These are phyloP conservation scores for Salix purpurea DNA, from an alignment of 345 rosid genomes.

Conservation along the genomic window DNA sequence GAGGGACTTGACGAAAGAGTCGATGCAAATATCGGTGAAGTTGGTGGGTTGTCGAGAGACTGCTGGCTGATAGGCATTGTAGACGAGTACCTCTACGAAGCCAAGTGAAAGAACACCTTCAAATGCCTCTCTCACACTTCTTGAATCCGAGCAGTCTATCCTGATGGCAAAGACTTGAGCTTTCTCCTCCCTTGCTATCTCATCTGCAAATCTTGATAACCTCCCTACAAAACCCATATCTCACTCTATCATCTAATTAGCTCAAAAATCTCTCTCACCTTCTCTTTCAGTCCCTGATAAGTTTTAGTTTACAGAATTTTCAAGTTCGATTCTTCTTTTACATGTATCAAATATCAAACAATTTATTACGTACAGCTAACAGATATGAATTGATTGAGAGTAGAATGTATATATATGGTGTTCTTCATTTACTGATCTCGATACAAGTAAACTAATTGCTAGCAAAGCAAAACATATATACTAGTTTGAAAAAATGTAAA, in stretches of 20 bases:
- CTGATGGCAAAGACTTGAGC: slow-evolving; percentile 91
- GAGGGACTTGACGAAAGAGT: slow-evolving; percentile 71
- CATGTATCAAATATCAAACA: not conserved
- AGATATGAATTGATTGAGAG: too few relatives aligned
- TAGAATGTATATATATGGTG: too few relatives aligned
- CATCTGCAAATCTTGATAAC: slow-evolving; percentile 79
- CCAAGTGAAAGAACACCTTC: slow-evolving; percentile 94
- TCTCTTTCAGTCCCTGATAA: not conserved
- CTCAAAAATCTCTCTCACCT: not conserved
- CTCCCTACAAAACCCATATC: slow-evolving; percentile 38
- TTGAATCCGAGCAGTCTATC: slow-evolving; percentile 81
- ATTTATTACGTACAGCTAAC: not conserved
- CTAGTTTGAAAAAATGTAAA: not conserved
- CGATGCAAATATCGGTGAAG: slow-evolving; percentile 60
- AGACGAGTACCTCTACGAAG: slow-evolving; percentile 79
- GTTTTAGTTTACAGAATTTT: not conserved
- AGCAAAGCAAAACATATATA: not conserved
- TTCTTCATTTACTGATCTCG: not conserved
- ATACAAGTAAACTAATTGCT: not conserved
- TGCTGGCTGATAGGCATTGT: slow-evolving; percentile 68
- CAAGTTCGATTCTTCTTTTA: not conserved
- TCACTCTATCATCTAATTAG: not conserved
- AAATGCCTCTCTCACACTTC: slow-evolving; percentile 85
- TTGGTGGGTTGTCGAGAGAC: slow-evolving; percentile 45
- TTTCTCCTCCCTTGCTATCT: slow-evolving; percentile 92